These are phyloP conservation scores for Tylopilus subfusipes DNA, from an alignment of 768 basidiomycete species.

Conservation along the genomic window DNA sequence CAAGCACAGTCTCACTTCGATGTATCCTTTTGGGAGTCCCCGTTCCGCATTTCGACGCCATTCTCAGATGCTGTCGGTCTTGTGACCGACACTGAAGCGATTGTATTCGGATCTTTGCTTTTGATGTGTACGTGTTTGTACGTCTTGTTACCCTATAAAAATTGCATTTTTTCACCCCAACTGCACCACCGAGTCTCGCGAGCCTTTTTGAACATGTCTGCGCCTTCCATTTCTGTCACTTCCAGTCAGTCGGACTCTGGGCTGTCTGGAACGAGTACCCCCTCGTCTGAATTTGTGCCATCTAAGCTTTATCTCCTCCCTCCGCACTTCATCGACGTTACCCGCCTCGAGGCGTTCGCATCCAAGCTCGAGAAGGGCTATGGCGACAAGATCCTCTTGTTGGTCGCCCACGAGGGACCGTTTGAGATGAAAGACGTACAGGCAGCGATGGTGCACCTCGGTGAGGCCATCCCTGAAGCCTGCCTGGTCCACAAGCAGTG, in stretches of 20 bases:
- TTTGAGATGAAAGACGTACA: conserved; percentile 11
- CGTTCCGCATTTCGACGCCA: not conserved
- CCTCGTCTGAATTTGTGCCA: conserved; percentile 22
- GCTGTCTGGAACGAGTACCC: conserved; percentile 22
- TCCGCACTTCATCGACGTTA: conserved; percentile 12
- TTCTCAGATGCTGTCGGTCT: not conserved
- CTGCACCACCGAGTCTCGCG: not conserved
- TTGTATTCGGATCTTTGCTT: not conserved
- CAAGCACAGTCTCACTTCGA: not conserved
- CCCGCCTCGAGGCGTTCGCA: conserved; percentile 14
- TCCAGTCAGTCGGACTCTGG: conserved; percentile 16
- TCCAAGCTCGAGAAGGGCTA: conserved; percentile 27
- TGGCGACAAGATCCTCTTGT: conserved; percentile 26
- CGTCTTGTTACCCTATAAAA: conserved; percentile 25
- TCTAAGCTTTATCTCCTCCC: conserved; percentile 25
- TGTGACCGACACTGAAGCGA: not conserved
- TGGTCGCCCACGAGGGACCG: conserved; percentile 13
- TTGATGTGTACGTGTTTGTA: conserved; percentile 25
- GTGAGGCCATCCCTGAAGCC: conserved; percentile 12
- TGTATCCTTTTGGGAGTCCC: conserved; percentile 6
- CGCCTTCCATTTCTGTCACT: conserved; percentile 7
- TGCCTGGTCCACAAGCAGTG: conserved; percentile 7
- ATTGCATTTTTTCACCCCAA: conserved; percentile 7
- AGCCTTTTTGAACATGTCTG: conserved; percentile 18
- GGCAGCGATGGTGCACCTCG: conserved; percentile 6